A percentile compares a stretch with the other conserved stretches of the same genome.
Evolutionary conservation across 2,329 filamentous ascomycete species (phyloP).

Genomic region (Cordyceps fumosorosea): DNA sequence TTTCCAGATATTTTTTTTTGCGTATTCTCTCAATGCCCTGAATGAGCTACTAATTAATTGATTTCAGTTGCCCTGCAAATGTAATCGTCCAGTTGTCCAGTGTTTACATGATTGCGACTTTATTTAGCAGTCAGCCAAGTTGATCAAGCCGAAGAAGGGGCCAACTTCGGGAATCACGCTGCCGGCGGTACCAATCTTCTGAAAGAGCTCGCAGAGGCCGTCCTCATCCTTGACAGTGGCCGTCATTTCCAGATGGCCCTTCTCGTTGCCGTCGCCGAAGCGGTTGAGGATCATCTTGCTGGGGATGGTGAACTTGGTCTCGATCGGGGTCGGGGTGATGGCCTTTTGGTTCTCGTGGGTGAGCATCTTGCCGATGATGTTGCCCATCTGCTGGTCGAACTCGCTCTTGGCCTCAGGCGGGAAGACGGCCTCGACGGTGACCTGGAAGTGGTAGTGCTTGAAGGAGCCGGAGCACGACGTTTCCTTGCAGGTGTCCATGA

Average conservation of each 20-base stretch:
- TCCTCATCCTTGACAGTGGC: conserved; percentile 10
- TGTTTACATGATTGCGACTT: background rate
- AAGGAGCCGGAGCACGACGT: conserved; percentile 13
- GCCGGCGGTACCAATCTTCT: conserved; percentile 13
- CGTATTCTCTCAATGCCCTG: too few species aligned
- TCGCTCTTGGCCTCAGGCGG: conserved; percentile 13
- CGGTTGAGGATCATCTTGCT: conserved; percentile 15
- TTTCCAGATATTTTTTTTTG: too few species aligned
- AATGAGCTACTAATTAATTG: background rate
- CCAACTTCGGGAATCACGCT: conserved; percentile 13
- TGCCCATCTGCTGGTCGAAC: conserved; percentile 12
- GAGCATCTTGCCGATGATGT: conserved; percentile 13
- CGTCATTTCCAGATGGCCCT: conserved; percentile 12
- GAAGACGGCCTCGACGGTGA: conserved; percentile 13
- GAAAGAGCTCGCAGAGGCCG: conserved; percentile 12
- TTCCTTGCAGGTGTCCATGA: conserved; percentile 14
- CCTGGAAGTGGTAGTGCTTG: conserved; percentile 11
- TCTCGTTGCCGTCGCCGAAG: conserved; percentile 14
- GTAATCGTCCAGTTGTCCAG: background rate
- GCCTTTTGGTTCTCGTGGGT: conserved; percentile 13
- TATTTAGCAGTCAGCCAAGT: conserved; percentile 11
- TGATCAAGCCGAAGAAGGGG: conserved; percentile 13
- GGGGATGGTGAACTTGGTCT: conserved; percentile 14
- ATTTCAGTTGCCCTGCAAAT: background rate
- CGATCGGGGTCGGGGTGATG: conserved; percentile 8